Base-by-base conservation (phyloP, 805 yeast genomes). In the Sugiyamaella mastotermitis region DNA sequence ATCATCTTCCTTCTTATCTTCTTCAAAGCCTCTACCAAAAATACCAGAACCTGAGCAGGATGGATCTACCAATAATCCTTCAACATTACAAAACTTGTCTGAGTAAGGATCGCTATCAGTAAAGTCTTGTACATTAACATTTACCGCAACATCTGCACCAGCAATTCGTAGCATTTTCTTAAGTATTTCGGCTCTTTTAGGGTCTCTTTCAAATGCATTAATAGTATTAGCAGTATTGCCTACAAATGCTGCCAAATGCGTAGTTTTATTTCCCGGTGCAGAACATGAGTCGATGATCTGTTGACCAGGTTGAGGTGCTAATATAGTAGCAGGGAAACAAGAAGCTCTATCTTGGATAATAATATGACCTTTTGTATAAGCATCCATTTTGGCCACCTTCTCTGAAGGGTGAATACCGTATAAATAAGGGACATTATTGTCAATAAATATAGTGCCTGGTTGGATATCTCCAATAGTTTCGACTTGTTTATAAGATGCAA, bases 41-140 rank as follows among this genome's bases (percentile, higher is more conserved):
- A 92, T 92, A 3, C 99, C 99, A 33, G 94, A 82, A 0, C 99
- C 99, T 17, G 96, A 86, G 59, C 99, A 92, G 3, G 96, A 85
- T 0, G 99, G 99, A 59, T 92, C 99, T 2, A 92, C 94, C 2
- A 92, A 68, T 29, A 92, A 63, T 0, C 94, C 95, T 0, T 85
- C 78, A 3, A 86, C 82, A 13, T 74, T 71, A 1, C 71, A 64
- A 44, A 68, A 83, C 32, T 80, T 81, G 1, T 50, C 50, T 5
- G 17, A 10, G 13, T 6, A 8, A 0, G 92, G 83, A 17, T 70
- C 64, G 2, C 74, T 62, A 3, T 67, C 54, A 7, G 87, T 80
- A 55, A 83, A 83, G 58, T 83, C 94, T 20, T 64, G 66, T 19
- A 68, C 66, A 14, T 61, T 58, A 19, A 74, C 58, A 1, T 55